phyloP scores from a whole-genome alignment of 495 filamentous ascomycete genomes.

The Echria macrotheca region DNA sequence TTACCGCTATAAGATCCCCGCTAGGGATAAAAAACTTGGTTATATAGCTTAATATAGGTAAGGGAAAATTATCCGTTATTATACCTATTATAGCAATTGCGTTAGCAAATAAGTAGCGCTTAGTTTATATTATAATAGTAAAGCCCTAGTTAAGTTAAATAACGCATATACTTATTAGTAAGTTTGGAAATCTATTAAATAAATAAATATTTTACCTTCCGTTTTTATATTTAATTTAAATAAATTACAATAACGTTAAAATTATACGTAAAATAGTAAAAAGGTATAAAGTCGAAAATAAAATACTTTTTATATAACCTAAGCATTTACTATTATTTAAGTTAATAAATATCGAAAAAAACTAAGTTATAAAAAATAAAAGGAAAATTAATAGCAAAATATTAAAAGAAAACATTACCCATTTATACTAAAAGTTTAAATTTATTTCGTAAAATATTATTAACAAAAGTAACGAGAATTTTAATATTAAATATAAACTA shows the following conservation, averaged over 20 bases:
- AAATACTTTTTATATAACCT: conserved; percentile 56
- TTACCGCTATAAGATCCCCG: conserved; percentile 51
- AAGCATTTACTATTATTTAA: conserved; percentile 68
- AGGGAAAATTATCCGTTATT: conserved; percentile 69
- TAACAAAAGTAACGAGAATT: conserved; percentile 63
- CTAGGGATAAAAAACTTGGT: conserved; percentile 41
- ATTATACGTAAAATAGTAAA: conserved; percentile 35
- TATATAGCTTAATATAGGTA: conserved; percentile 71
- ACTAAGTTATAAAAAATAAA: conserved; percentile 15
- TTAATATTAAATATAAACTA: conserved; percentile 55
- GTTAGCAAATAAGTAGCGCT: conserved; percentile 46
- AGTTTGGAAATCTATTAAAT: conserved; percentile 55
- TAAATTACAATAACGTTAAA: conserved; percentile 20
- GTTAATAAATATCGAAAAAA: conserved; percentile 55
- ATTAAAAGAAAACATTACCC: conserved; percentile 33
- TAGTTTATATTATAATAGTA: conserved; percentile 56
- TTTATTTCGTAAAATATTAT: conserved; percentile 47
- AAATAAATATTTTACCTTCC: conserved; percentile 58
- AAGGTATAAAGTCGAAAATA: conserved; percentile 43
- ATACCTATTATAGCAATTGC: conserved; percentile 55
- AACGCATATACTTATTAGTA: conserved; percentile 51
- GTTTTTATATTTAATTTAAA: conserved; percentile 48
- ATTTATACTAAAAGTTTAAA: conserved; percentile 38
- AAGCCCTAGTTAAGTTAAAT: conserved; percentile 60
- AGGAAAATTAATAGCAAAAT: background rate